phyloP scores from a whole-genome alignment of 1,284 basidiomycete species.

The Rhodotorula sp. region DNA sequence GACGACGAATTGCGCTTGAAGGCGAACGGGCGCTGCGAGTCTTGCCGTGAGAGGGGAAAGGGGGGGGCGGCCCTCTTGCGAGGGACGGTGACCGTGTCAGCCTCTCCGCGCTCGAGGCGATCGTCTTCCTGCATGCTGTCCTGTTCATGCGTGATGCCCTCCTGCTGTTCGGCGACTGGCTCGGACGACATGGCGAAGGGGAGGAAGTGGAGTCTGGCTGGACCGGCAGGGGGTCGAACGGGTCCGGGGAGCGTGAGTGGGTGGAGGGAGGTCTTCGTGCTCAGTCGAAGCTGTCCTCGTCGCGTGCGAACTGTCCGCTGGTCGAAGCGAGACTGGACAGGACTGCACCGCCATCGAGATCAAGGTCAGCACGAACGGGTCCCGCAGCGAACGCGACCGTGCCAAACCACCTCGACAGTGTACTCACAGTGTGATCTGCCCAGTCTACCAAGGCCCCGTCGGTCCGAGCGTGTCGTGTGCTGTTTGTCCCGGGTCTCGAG shows the following conservation, averaged over 20 bases:
- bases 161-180: background rate
- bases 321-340: too few species aligned
- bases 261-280: background rate
- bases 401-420: too few species aligned
- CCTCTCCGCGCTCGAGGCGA: background rate
- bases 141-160: background rate
- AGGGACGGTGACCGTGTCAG: background rate
- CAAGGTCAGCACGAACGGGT: too few species aligned
- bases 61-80: background rate
- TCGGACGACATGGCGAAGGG: background rate
- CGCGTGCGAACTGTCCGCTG: too few species aligned
- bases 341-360: too few species aligned
- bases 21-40: slow-evolving; percentile 19
- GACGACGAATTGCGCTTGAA: slow-evolving; percentile 25
- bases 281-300: background rate
- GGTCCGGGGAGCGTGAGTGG: background rate
- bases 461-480: too few species aligned
- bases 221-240: background rate
- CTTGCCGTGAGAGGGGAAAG: background rate
- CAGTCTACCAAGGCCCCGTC: too few species aligned
- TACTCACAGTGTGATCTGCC: too few species aligned
- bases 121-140: background rate
- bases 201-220: background rate
- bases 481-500: too few species aligned
- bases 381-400: too few species aligned